Conservation (phyloP, 305 asterid genomes). For the Caryopteris hybrid region DNA sequence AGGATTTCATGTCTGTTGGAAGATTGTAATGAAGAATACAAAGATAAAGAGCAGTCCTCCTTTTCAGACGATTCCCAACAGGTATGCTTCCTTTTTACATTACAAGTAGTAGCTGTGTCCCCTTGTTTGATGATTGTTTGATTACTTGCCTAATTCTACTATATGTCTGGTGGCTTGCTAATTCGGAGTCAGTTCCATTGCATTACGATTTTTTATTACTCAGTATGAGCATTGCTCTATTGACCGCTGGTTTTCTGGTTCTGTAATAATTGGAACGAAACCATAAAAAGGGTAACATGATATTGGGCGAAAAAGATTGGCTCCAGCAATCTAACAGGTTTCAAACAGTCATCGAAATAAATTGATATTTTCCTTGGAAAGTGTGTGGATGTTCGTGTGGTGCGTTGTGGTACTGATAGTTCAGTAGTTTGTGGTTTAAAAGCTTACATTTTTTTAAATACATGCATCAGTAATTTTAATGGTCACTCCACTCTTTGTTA, state of each 20-base stretch:
- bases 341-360: neutral
- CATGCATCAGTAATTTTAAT: neutral
- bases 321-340: neutral
- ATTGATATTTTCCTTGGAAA: neutral
- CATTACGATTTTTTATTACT: neutral
- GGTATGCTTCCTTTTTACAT: constrained; percentile 25
- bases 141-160: neutral
- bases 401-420: neutral
- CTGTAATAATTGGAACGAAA: neutral
- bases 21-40: constrained; percentile 34
- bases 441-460: neutral
- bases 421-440: neutral
- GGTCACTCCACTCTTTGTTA: neutral
- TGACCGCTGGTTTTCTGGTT: neutral
- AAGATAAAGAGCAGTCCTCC: constrained; percentile 33
- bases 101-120: neutral
- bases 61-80: constrained; percentile 37
- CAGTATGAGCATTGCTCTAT: neutral
- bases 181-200: neutral
- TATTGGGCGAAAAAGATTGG: neutral
- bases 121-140: neutral
- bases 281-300: neutral
- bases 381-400: neutral
- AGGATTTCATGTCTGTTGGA: constrained; percentile 45
- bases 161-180: neutral